Conservation (phyloP, 148 eudicot species). For the Fagopyrum tataricum region DNA sequence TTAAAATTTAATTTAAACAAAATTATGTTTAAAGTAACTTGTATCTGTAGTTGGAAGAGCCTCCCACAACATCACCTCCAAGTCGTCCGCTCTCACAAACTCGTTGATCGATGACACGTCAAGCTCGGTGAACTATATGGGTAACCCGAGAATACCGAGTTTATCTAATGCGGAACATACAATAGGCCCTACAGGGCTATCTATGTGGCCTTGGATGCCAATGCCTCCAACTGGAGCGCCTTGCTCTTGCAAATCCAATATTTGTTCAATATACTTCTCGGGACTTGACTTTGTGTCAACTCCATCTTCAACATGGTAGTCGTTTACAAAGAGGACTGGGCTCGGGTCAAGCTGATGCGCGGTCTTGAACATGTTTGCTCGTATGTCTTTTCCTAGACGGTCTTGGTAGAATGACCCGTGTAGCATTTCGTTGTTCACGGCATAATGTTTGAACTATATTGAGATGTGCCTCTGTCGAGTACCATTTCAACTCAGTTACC, state of each 20-base stretch:
- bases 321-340: conserved; percentile 68
- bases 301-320: conserved; percentile 89
- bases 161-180: conserved; percentile 74
- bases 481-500: conserved; percentile 96
- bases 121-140: conserved; percentile 91
- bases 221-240: conserved; percentile 90
- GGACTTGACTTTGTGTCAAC: conserved; percentile 61
- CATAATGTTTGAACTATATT: conserved; percentile 88
- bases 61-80: conserved; percentile 93
- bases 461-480: conserved; percentile 89
- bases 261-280: conserved; percentile 74
- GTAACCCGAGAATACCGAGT: conserved; percentile 78
- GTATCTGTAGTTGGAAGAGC: no score
- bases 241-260: conserved; percentile 64
- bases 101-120: conserved; percentile 84
- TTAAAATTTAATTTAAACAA: no score
- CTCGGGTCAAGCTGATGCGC: conserved; percentile 73
- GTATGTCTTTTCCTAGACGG: conserved; percentile 59
- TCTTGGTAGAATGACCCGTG: conserved; percentile 88
- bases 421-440: conserved; percentile 94
- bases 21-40: no score
- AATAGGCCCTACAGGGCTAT: conserved; percentile 70
- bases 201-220: conserved; percentile 94
- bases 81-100: conserved; percentile 68
- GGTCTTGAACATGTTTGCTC: conserved; percentile 72